Evolutionary conservation across 1,284 basidiomycete species (phyloP), one percentile per base, ranked within the genome.

Genomic region (Taiwanofungus camphoratus): DNA sequence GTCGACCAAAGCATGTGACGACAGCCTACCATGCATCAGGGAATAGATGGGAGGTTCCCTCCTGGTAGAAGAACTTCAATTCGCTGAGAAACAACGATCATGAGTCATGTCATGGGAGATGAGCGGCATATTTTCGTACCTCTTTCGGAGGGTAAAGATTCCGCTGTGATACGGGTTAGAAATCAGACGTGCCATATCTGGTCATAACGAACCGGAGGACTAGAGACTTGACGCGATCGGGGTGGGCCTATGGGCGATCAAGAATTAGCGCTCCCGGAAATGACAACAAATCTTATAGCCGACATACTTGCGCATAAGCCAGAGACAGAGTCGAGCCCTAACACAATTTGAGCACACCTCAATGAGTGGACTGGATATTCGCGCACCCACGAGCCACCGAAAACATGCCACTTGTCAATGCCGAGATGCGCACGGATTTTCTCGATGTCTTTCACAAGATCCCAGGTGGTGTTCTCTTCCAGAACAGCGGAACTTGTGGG

Each of bases 391-490:
- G 86, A 90, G 6, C 92, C 92, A 31, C 92, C 92, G 59, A 94
- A 95, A 21, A 94, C 87, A 44, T 92, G 81, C 92, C 90, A 94
- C 58, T 82, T 89, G n/a, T 88, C 80, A 43, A 67, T 56, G 19
- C 52, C 51, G 36, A 95, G 72, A 49, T 85, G 75, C 54, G 82
- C 70, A 40, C 93, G 76, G 20, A 97, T 68, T 55, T 70, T 81
- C 62, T 97, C 93, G 11, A 92, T 83, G 58, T 97, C 94, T 49
- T 78, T 83, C 15, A 98, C 91, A 22, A 97, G 77, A 60, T 94
- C 86, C 92, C 91, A 95, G 1, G 93, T 97, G 2, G 91, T 96
- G 64, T 97, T 97, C 49, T 92, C 83, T 52, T 87, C 82, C 1
- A 88, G 65, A 27, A 70, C 86, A 8, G 91, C 90, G 35, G 67